A percentile compares a stretch with the other conserved stretches of the same genome.
Evolutionary conservation across 495 filamentous ascomycete species (phyloP).

Genomic region (Echria macrotheca): DNA sequence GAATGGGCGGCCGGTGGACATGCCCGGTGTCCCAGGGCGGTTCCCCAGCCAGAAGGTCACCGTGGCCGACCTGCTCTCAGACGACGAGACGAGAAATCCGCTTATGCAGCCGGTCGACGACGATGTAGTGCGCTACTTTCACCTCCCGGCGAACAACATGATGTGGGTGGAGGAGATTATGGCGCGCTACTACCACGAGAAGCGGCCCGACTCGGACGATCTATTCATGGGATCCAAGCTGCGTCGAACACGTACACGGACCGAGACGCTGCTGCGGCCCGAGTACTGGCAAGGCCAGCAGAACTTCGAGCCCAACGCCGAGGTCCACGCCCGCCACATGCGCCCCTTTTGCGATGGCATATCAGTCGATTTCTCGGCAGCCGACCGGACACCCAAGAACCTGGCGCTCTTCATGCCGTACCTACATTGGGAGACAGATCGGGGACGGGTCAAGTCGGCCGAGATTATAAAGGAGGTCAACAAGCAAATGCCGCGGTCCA

Average conservation of each 20-base stretch:
- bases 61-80: constrained; percentile 20
- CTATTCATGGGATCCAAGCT: constrained; percentile 8
- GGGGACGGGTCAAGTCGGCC: constrained; percentile 17
- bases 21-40: constrained; percentile 10
- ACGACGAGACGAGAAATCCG: constrained; percentile 20
- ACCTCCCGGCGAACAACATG: constrained; percentile 37
- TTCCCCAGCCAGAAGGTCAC: constrained; percentile 26
- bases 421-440: constrained; percentile 32
- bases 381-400: constrained; percentile 13
- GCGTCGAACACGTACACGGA: constrained; percentile 7
- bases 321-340: constrained; percentile 28
- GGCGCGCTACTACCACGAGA: constrained; percentile 28
- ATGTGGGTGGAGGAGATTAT: constrained; percentile 25
- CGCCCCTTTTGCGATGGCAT: constrained; percentile 24
- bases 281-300: constrained; percentile 32
- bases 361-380: constrained; percentile 3
- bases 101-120: constrained; percentile 22
- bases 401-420: constrained; percentile 29
- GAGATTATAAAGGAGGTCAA: constrained; percentile 21
- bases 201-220: constrained; percentile 15
- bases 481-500: constrained; percentile 11
- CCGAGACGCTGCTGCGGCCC: constrained; percentile 24
- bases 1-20: constrained; percentile 13
- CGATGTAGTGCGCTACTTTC: constrained; percentile 27
- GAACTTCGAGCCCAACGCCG: constrained; percentile 17